These are phyloP conservation scores for Benincasa hispida DNA, from an alignment of 306 rosid species.

Conservation along the genomic window DNA sequence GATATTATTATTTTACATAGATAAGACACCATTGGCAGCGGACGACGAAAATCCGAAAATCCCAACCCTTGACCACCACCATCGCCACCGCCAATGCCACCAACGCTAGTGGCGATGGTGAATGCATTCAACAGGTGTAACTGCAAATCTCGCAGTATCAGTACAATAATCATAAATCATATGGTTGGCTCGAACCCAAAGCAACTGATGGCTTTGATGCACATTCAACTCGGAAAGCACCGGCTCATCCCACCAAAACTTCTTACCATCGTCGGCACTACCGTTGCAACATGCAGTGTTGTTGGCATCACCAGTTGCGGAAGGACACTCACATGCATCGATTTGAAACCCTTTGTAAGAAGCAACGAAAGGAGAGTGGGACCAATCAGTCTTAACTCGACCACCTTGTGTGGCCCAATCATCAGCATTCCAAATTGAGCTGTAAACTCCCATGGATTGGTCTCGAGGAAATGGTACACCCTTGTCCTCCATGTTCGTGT, in stretches of 20 bases:
- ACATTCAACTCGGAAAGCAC: constrained; percentile 38
- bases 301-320: constrained; percentile 17
- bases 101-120: constrained; percentile 43
- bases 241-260: constrained; percentile 91
- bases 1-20: background rate
- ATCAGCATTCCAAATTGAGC: constrained; percentile 94
- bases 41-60: no score
- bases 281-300: constrained; percentile 31
- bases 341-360: constrained; percentile 59
- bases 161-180: constrained; percentile 86
- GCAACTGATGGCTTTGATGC: constrained; percentile 87
- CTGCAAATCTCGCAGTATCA: constrained; percentile 58
- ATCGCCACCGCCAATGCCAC: background rate
- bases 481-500: constrained; percentile 62
- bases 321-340: constrained; percentile 48
- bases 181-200: constrained; percentile 82
- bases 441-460: constrained; percentile 88
- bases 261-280: constrained; percentile 22
- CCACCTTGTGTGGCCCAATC: constrained; percentile 99
- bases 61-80: background rate
- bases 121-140: constrained; percentile 54
- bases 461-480: constrained; percentile 75
- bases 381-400: constrained; percentile 86
- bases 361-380: constrained; percentile 71
- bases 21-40: background rate